Conservation (phyloP, 192 early-diverging fungal species). For the Coemansia sp. region DNA sequence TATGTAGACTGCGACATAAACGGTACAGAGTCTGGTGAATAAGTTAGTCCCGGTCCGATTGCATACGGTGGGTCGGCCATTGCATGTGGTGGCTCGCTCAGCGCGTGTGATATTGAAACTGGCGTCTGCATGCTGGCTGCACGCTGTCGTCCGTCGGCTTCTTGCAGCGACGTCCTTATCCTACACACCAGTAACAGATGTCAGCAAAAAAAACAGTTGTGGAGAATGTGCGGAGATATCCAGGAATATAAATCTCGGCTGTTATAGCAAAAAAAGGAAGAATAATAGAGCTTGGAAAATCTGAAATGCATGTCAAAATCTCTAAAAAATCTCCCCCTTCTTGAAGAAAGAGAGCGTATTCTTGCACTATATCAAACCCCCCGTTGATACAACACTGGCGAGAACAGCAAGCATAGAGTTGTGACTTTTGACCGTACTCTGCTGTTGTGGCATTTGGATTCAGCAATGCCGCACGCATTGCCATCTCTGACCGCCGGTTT, state of each 20-base stretch:
- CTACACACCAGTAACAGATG: slow-evolving; percentile 3
- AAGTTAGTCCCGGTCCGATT: neutral
- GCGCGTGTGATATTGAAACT: neutral
- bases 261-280: too few species aligned
- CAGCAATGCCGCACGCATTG: slow-evolving; percentile 52
- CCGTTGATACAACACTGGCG: neutral
- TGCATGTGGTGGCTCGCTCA: neutral
- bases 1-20: neutral
- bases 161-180: slow-evolving; percentile 25
- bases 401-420: neutral
- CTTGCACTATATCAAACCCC: slow-evolving; percentile 1
- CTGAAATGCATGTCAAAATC: neutral
- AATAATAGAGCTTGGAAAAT: neutral
- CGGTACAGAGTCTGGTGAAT: neutral
- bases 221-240: too few species aligned
- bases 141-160: slow-evolving; percentile 6
- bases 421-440: slow-evolving; percentile 23
- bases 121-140: neutral
- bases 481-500: slow-evolving; percentile 43
- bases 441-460: slow-evolving; percentile 33
- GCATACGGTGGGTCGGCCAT: neutral
- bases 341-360: neutral
- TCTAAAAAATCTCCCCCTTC: neutral
- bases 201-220: too few species aligned
- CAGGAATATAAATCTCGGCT: too few species aligned